Conservation (phyloP, 495 filamentous ascomycete species). For the Pseudoneurospora amorphoporcata region DNA sequence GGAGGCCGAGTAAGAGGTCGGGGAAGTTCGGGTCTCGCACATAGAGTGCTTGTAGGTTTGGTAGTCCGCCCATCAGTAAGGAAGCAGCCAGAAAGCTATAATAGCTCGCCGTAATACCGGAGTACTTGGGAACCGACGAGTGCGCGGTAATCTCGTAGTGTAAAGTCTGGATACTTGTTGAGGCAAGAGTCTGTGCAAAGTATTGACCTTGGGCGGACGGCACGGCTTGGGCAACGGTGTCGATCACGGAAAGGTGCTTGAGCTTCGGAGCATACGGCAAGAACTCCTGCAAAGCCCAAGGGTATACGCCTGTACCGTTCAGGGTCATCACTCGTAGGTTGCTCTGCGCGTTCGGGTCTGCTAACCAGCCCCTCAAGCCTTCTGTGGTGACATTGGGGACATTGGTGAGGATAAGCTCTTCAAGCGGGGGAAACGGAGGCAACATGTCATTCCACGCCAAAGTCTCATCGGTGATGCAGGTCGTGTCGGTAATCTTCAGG, state of each 20-base stretch:
- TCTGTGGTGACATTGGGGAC: conserved; percentile 57
- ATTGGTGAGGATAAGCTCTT: conserved; percentile 57
- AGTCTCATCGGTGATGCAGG: conserved; percentile 62
- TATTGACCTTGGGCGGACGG: conserved; percentile 36
- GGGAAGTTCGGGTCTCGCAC: conserved; percentile 76
- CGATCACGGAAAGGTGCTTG: conserved; percentile 51
- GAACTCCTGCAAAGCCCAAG: conserved; percentile 52
- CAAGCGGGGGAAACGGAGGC: conserved; percentile 59
- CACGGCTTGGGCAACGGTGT: conserved; percentile 57
- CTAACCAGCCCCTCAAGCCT: conserved; percentile 57
- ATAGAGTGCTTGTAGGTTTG: conserved; percentile 63
- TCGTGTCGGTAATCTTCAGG: conserved; percentile 58
- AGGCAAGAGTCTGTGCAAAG: conserved; percentile 52
- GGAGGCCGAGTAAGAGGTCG: conserved; percentile 55
- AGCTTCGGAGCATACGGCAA: conserved; percentile 53
- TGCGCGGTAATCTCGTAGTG: conserved; percentile 74
- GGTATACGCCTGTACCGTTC: conserved; percentile 53
- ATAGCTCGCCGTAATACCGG: conserved; percentile 56
- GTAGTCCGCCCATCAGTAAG: conserved; percentile 63
- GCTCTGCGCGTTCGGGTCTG: conserved; percentile 34
- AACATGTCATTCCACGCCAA: conserved; percentile 51
- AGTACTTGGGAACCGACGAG: conserved; percentile 41
- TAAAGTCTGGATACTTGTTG: conserved; percentile 53
- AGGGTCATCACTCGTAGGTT: conserved; percentile 53
- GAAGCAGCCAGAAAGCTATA: conserved; percentile 80